A percentile compares a stretch with the other conserved stretches of the same genome.
Conservation (phyloP, 2,329 filamentous ascomycete genomes). For the Verticillium zaregamsianum region DNA sequence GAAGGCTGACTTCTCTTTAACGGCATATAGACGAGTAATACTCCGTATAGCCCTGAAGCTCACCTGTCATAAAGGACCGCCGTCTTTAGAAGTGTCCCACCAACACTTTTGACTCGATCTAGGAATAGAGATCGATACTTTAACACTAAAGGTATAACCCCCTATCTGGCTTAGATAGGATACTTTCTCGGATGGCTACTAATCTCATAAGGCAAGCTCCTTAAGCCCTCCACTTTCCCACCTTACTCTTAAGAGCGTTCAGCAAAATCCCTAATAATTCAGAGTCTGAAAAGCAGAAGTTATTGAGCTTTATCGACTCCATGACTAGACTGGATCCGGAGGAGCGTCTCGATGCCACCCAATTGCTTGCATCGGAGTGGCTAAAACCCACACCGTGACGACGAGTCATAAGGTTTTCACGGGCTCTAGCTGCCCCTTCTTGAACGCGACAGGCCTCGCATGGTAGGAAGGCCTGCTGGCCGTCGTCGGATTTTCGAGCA, state of each 20-base stretch:
- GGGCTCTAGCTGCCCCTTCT: background rate
- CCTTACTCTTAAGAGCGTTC: conserved; percentile 6
- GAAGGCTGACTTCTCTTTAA: conserved; percentile 18
- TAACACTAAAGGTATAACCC: conserved; percentile 5
- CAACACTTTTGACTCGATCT: conserved; percentile 8
- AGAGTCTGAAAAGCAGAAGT: conserved; percentile 3
- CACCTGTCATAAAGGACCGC: conserved; percentile 19
- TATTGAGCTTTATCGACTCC: conserved; percentile 9
- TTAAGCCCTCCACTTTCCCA: conserved; percentile 9
- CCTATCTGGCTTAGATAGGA: background rate
- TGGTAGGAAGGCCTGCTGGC: background rate
- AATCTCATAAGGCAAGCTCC: conserved; percentile 8
- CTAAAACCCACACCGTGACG: background rate
- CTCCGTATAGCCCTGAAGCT: conserved; percentile 16
- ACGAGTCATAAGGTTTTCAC: background rate
- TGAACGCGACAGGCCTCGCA: background rate
- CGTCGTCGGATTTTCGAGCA: background rate
- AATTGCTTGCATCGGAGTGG: conserved; percentile 7
- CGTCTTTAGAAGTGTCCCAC: conserved; percentile 15
- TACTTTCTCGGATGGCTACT: background rate
- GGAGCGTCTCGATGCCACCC: conserved; percentile 7
- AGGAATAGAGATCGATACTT: conserved; percentile 5
- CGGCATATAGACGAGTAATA: conserved; percentile 13
- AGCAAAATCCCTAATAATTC: conserved; percentile 4
- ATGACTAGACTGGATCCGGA: conserved; percentile 9